Base-by-base conservation (phyloP, 164 flowering plant genomes). In the Macadamia integrifolia region DNA sequence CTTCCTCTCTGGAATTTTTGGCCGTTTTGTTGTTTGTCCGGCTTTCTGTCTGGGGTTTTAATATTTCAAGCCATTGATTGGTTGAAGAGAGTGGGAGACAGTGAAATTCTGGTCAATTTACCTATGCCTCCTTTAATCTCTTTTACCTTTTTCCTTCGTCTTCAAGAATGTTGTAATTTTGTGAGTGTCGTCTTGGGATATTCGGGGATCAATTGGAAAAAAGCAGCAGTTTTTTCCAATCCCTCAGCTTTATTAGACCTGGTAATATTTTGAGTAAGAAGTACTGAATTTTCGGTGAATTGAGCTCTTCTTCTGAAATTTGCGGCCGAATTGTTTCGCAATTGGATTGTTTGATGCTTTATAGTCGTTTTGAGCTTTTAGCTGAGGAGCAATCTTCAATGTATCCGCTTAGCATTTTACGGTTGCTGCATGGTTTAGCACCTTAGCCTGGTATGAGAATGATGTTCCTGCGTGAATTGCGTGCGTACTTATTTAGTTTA, bases 31-130 rank as follows among this genome's bases (percentile, higher is more conserved):
- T 44, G 4, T 6, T 44, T 40, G 32, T 58, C 49, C 42, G n/a
- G 23, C 32, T 5, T 42, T 58, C 66, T 64, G 44, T 68, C 66
- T 63, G 73, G 74, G 50, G 57, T 68, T 49, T 70, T 62, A 57
- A 1, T 64, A 18, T 53, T 66, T 9, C 18, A n/a, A 30, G 44
- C 9, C 42, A 28, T 58, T 0, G 17, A 8, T 9, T 40, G 31
- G 46, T 55, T 55, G 48, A 49, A 10, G 43, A 9, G 28, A 12
- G 3, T 18, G 52, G 32, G 53, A 44, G 29, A 59, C 23, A 23
- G 23, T 23, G 23, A 23, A 23, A 23, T 15, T 59, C 30, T 30
- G 64, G 53, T 46, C 17, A 40, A 42, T 56, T 67, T n/a, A 46
- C 58, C 64, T 48, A 17, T 68, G 48, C 46, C 30, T 46, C 29